phyloP scores from a whole-genome alignment of 2,329 filamentous ascomycete species.

The Hymenoscyphus repandus region DNA sequence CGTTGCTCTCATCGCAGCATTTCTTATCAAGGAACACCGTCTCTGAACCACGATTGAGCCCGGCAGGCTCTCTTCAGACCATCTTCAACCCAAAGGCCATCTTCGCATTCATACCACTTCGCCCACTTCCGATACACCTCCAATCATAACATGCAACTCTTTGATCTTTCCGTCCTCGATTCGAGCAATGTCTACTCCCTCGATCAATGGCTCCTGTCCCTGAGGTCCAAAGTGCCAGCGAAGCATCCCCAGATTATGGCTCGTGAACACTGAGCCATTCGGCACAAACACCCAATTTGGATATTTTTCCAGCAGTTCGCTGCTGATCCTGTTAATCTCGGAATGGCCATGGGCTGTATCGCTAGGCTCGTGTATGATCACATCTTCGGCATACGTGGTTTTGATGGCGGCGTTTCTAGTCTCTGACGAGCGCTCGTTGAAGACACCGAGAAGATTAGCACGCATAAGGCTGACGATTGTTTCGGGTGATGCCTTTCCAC shows the following conservation, averaged over 20 bases:
- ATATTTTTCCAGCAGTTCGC: neutral
- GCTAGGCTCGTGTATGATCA: neutral
- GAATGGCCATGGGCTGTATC: neutral
- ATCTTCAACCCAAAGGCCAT: neutral
- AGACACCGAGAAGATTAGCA: neutral
- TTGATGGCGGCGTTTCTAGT: neutral
- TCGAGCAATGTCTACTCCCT: neutral
- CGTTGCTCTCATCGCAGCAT: constrained; percentile 1
- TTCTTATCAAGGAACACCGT: constrained; percentile 4
- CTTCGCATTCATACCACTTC: too few relatives aligned
- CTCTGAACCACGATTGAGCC: neutral
- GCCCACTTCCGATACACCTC: neutral
- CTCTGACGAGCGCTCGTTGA: neutral
- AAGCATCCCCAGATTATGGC: neutral
- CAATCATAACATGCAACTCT: neutral
- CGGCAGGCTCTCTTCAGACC: neutral
- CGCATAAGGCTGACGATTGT: neutral
- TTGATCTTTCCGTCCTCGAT: neutral
- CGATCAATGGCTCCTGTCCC: neutral
- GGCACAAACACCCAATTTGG: neutral
- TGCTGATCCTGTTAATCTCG: neutral
- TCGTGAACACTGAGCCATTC: neutral
- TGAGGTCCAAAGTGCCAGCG: neutral
- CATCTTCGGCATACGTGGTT: neutral
- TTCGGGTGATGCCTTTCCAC: neutral